phyloP scores from a whole-genome alignment of 2,329 filamentous ascomycete species.

The Cordyceps javanica region DNA sequence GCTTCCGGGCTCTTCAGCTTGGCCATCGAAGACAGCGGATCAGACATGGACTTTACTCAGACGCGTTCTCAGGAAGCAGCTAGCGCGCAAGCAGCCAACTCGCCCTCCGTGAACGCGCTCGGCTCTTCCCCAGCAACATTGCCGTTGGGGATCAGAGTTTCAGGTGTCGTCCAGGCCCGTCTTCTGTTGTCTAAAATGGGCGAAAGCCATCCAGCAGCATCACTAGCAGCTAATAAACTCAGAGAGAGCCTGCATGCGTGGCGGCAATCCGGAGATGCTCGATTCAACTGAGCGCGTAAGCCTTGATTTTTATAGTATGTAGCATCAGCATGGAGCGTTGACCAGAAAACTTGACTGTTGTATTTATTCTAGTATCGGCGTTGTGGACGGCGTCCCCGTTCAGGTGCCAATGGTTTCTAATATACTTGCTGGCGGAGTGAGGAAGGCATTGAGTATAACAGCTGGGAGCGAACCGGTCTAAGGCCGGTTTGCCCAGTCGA shows the following conservation, averaged over 20 bases:
- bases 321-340: too few species aligned
- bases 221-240: not conserved
- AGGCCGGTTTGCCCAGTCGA: too few species aligned
- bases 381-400: too few species aligned
- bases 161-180: conserved; percentile 7
- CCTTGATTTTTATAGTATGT: too few species aligned
- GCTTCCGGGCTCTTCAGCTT: conserved; percentile 12
- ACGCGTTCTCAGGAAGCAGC: not conserved
- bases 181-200: conserved; percentile 11
- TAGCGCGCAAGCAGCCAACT: not conserved
- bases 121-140: not conserved
- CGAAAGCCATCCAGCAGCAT: not conserved
- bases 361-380: too few species aligned
- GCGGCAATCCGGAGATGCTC: not conserved
- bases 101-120: too few species aligned
- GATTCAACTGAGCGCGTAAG: not conserved
- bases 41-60: not conserved
- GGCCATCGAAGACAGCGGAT: not conserved
- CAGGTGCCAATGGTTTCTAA: too few species aligned
- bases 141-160: not conserved
- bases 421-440: too few species aligned
- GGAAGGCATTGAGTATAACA: too few species aligned
- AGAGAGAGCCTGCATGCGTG: not conserved
- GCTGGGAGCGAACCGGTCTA: too few species aligned
- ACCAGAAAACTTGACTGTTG: too few species aligned